These are phyloP conservation scores for Lactifluus hygrophoroides DNA, from an alignment of 768 basidiomycete genomes.

Conservation along the genomic window DNA sequence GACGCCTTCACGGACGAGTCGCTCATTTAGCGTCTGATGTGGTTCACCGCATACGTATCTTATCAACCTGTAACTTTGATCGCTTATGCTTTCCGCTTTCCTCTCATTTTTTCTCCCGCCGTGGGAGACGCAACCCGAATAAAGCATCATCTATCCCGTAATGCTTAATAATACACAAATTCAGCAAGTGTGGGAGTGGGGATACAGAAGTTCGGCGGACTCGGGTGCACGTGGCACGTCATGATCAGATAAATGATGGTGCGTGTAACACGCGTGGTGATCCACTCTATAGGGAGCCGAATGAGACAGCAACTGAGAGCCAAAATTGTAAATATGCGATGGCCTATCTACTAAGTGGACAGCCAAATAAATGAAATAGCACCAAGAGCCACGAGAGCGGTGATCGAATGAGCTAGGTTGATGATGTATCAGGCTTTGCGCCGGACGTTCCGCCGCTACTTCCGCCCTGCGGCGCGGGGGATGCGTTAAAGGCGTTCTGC, in stretches of 20 bases:
- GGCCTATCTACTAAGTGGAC: slow-evolving; percentile 11
- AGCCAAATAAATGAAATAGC: slow-evolving; percentile 18
- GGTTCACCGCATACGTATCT: not conserved
- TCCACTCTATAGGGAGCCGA: not conserved
- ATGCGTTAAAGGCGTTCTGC: slow-evolving; percentile 46
- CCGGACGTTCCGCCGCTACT: slow-evolving; percentile 13
- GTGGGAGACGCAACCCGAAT: not conserved
- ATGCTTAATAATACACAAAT: slow-evolving; percentile 16
- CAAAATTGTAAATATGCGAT: slow-evolving; percentile 16
- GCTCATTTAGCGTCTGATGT: not conserved
- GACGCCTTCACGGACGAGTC: not conserved
- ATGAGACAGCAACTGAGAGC: not conserved
- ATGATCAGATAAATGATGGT: slow-evolving; percentile 11
- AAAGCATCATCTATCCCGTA: slow-evolving; percentile 5
- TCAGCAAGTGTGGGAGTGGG: not conserved
- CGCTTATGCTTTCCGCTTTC: not conserved
- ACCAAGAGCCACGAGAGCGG: slow-evolving; percentile 6
- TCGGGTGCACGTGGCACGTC: slow-evolving; percentile 6
- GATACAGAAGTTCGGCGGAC: slow-evolving; percentile 11
- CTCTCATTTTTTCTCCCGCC: not conserved
- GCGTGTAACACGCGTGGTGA: slow-evolving; percentile 13
- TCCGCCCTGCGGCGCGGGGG: slow-evolving; percentile 30
- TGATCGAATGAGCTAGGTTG: slow-evolving; percentile 16
- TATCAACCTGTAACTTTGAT: not conserved
- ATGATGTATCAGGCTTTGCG: slow-evolving; percentile 22